Evolutionary conservation across 208 protist genomes (phyloP), one percentile per base, ranked within the genome.

Genomic region (Trypanosoma cruzi): DNA sequence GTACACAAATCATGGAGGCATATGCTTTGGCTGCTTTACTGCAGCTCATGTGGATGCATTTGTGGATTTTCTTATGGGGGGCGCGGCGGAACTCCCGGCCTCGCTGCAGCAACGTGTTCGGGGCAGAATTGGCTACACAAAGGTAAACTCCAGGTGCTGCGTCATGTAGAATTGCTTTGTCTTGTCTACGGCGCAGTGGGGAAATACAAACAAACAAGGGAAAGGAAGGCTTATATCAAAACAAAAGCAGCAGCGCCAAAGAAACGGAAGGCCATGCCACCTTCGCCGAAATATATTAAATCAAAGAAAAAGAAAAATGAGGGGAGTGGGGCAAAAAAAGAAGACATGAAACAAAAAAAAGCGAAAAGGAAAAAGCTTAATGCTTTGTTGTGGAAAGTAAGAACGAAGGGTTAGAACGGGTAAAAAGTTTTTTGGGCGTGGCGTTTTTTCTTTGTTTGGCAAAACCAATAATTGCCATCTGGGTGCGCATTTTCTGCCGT

Each of bases 1-100:
- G 26, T 97, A 97, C 83, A 90, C 77, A 72, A 82, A 80, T 20
- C 64, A 81, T 65, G 90, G 89, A 53, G 86, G 88, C 20, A 86
- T 95, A 34, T 90, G 89, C 79, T 96, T 94, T 76, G 93, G 90
- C 29, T 88, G 88, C 54, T 91, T 97, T 73, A 94, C 74, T 61
- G 90, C 90, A 14, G 74, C 77, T 32, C 83, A 95, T 69, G 81
- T 97, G 16, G 72, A 82, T 29, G 40, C 68, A 13, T 59, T 95
- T 56, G 80, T 93, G 26, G 68, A 84, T 44, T 73, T 74, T 11
- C 81, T 94, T 57, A 66, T 75, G n/a, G 71, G 71, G n/a, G 79
- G 79, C 37, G 52, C 69, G n/a, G 77, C 69, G 1, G 66, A 44
- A 13, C 85, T 96, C 42, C 88, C 88, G 4, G 61, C 65, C 32